phyloP scores from a whole-genome alignment of 2,329 filamentous ascomycete species.

The Fulvia fulva region DNA sequence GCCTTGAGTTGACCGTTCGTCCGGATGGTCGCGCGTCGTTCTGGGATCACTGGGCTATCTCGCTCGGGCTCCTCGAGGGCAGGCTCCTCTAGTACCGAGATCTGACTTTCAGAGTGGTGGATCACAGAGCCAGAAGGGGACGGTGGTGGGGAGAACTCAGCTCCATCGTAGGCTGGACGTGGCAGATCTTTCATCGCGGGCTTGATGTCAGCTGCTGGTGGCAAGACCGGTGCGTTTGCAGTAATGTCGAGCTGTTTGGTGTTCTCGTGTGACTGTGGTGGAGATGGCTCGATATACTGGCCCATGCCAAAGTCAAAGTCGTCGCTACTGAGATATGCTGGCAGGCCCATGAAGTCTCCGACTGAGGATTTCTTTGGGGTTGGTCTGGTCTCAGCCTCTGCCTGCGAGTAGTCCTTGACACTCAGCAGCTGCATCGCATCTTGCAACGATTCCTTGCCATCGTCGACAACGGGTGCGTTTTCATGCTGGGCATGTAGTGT shows the following conservation, averaged over 20 bases:
- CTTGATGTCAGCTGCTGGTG: slow-evolving; percentile 23
- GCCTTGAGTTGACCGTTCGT: slow-evolving; percentile 83
- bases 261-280: slow-evolving; percentile 30
- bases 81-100: slow-evolving; percentile 19
- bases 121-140: slow-evolving; percentile 84
- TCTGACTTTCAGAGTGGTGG: slow-evolving; percentile 59
- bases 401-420: slow-evolving; percentile 33
- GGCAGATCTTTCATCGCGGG: slow-evolving; percentile 21
- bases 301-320: slow-evolving; percentile 54
- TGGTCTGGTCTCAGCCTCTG: slow-evolving; percentile 17
- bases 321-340: slow-evolving; percentile 41
- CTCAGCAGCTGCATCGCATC: slow-evolving; percentile 35
- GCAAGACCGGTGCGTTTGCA: slow-evolving; percentile 19
- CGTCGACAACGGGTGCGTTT: slow-evolving; percentile 11
- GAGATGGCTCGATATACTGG: slow-evolving; percentile 50
- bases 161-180: slow-evolving; percentile 19
- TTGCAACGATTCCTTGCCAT: slow-evolving; percentile 32
- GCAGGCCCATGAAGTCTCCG: slow-evolving; percentile 30
- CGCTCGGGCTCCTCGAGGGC: slow-evolving; percentile 10
- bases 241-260: slow-evolving; percentile 22
- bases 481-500: slow-evolving; percentile 20
- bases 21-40: slow-evolving; percentile 82
- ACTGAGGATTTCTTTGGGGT: slow-evolving; percentile 12
- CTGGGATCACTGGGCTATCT: slow-evolving; percentile 56
- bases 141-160: slow-evolving; percentile 41